Evolutionary conservation across 2,329 filamentous ascomycete species (phyloP).

Genomic region (Myriosclerotinia duriaeana): DNA sequence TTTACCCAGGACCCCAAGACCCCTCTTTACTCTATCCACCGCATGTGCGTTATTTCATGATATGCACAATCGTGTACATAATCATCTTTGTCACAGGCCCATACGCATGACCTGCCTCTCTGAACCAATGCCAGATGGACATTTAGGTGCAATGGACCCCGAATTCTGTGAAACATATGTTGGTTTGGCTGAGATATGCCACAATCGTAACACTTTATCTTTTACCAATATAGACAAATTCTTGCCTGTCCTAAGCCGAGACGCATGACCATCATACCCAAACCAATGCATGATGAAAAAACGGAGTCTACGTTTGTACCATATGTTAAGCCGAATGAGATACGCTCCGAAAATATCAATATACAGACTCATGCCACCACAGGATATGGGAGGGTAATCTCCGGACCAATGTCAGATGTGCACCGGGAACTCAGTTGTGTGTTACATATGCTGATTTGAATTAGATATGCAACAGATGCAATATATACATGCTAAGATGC

Average conservation of each 20-base stretch:
- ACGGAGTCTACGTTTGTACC: not conserved
- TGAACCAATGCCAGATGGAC: not conserved
- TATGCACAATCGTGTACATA: not conserved
- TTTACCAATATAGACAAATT: not conserved
- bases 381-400: not conserved
- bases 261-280: not conserved
- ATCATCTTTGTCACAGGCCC: not conserved
- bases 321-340: not conserved
- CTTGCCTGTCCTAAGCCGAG: not conserved
- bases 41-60: not conserved
- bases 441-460: constrained; percentile 3
- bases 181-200: not conserved
- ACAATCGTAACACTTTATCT: constrained; percentile 3
- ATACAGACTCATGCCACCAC: not conserved
- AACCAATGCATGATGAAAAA: not conserved
- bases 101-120: not conserved
- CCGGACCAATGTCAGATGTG: not conserved
- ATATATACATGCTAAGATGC: not conserved
- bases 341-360: not conserved
- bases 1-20: not conserved
- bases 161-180: not conserved
- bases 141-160: not conserved
- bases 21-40: not conserved
- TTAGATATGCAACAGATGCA: constrained; percentile 19
- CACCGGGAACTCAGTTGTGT: not conserved